Evolutionary conservation across 352 stramenopile genomes (phyloP).

Genomic region (Pythium phragmitis): DNA sequence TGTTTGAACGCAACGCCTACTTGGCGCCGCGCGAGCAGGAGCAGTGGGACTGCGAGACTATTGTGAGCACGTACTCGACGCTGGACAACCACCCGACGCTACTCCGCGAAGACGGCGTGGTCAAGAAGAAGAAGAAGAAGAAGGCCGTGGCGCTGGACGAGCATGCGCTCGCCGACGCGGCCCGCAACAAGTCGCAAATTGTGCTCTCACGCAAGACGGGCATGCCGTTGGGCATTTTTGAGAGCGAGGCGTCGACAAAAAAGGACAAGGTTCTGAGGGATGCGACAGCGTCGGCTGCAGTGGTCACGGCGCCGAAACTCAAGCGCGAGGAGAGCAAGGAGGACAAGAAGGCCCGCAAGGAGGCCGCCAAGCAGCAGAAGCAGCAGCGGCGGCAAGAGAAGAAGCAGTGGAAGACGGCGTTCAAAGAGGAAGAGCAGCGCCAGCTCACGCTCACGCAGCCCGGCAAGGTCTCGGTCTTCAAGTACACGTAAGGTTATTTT

Average conservation of each 20-base stretch:
- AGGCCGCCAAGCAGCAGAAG: slow-evolving; percentile 91
- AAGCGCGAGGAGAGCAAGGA: slow-evolving; percentile 88
- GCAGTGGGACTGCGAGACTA: slow-evolving; percentile 97
- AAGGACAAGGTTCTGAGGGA: slow-evolving; percentile 20
- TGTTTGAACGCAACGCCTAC: slow-evolving; percentile 69
- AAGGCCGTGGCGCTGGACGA: slow-evolving; percentile 45
- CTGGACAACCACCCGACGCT: slow-evolving; percentile 97
- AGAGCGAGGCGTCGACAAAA: slow-evolving; percentile 33
- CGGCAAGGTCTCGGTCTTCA: slow-evolving; percentile 72
- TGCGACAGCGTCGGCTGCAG: slow-evolving; percentile 2
- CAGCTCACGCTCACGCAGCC: slow-evolving; percentile 58
- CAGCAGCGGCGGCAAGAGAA: slow-evolving; percentile 91
- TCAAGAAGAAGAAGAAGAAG: slow-evolving; percentile 82
- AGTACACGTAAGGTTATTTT: slow-evolving; percentile 44
- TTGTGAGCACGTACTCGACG: slow-evolving; percentile 98
- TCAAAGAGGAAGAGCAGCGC: slow-evolving; percentile 91
- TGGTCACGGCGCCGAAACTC: slow-evolving; percentile 27
- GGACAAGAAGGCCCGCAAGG: slow-evolving; percentile 93
- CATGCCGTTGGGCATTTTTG: slow-evolving; percentile 92
- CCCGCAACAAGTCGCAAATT: slow-evolving; percentile 70
- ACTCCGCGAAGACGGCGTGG: slow-evolving; percentile 65
- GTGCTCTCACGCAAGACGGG: slow-evolving; percentile 94
- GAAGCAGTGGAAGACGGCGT: slow-evolving; percentile 93
- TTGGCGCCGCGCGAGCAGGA: slow-evolving; percentile 58
- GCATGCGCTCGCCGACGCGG: slow-evolving; percentile 23